These are phyloP conservation scores for Solanum chilense DNA, from an alignment of 257 asterid species.

Conservation along the genomic window DNA sequence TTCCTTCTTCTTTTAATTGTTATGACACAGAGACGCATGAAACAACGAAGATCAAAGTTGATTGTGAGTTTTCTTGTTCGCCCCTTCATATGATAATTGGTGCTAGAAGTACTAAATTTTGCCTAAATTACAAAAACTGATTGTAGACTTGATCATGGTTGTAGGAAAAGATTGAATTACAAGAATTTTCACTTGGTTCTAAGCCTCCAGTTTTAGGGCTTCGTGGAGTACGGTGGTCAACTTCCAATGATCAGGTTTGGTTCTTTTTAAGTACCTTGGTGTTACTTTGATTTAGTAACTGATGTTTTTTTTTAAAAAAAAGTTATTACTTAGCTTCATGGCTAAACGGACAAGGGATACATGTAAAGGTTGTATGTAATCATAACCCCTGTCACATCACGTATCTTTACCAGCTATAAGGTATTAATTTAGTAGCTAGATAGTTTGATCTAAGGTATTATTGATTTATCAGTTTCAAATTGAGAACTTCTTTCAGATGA, in stretches of 20 bases:
- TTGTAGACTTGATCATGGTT: conserved; percentile 2
- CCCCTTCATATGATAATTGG: conserved; percentile 1
- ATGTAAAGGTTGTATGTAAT: not conserved
- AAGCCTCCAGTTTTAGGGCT: conserved; percentile 77
- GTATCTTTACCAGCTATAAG: not conserved
- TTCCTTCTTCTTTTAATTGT: not conserved
- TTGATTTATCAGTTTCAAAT: not conserved
- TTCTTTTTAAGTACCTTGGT: conserved; percentile 5
- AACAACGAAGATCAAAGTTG: conserved; percentile 70
- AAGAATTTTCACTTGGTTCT: conserved; percentile 84
- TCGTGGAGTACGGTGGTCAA: conserved; percentile 77
- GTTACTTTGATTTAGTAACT: not conserved
- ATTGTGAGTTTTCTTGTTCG: conserved; percentile 50
- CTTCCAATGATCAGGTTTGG: conserved; percentile 87
- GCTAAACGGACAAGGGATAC: not conserved
- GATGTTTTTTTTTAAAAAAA: not conserved
- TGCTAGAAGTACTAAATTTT: not conserved
- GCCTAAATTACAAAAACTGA: not conserved
- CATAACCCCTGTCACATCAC: not conserved
- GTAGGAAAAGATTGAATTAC: conserved; percentile 86
- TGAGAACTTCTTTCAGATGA: not conserved
- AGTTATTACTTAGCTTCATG: not conserved
- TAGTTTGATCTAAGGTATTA: not conserved
- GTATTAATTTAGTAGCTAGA: not conserved
- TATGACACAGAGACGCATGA: conserved; percentile 73